Evolutionary conservation across 2,329 filamentous ascomycete genomes (phyloP).

Genomic region (Botrytis hyacinthi): DNA sequence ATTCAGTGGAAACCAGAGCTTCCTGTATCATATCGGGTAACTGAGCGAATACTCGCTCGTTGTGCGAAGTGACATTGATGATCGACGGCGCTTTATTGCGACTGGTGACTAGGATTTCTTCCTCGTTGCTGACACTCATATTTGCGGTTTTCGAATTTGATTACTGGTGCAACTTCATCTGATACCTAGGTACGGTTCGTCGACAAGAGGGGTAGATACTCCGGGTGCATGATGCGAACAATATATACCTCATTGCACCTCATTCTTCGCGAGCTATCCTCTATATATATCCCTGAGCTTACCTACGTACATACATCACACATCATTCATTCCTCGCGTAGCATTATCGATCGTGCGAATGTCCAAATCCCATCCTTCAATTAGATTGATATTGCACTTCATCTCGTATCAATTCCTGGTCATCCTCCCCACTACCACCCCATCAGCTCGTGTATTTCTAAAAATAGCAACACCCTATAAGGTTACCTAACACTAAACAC

Average conservation of each 20-base stretch:
- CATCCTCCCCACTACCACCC: neutral
- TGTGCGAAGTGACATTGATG: conserved; percentile 33
- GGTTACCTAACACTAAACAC: neutral
- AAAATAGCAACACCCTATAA: neutral
- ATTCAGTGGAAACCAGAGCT: conserved; percentile 34
- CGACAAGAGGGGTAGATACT: neutral
- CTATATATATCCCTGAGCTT: neutral
- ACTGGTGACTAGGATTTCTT: conserved; percentile 32
- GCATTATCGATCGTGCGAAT: neutral
- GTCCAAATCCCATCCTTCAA: neutral
- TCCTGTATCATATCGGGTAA: conserved; percentile 37
- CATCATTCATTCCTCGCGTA: neutral
- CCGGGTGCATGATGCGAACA: neutral
- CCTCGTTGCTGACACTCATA: neutral
- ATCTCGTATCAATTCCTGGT: neutral
- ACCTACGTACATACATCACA: neutral
- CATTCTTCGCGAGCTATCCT: neutral
- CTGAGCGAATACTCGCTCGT: conserved; percentile 30
- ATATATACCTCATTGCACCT: neutral
- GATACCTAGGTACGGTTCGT: neutral
- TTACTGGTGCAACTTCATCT: neutral
- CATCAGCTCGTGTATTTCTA: neutral
- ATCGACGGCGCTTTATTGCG: conserved; percentile 33
- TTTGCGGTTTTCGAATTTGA: neutral
- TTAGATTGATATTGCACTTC: neutral